These are phyloP conservation scores for Nakazawaea sp. DNA, from an alignment of 805 yeast genomes.

Conservation along the genomic window DNA sequence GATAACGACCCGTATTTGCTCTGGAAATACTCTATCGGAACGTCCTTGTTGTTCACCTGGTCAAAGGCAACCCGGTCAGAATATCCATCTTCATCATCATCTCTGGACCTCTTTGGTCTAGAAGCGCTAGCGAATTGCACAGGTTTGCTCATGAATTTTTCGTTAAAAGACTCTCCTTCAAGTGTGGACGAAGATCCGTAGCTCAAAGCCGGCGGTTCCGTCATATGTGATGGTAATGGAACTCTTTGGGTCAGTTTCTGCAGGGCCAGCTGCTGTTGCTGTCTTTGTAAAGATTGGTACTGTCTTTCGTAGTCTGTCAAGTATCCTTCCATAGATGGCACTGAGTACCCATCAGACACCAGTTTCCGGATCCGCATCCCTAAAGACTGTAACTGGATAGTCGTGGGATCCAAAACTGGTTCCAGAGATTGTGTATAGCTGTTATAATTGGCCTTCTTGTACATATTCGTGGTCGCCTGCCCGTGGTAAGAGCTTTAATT, in stretches of 20 bases:
- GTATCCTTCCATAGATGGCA: conserved; percentile 12
- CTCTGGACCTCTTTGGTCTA: conserved; percentile 5
- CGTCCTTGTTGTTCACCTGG: conserved; percentile 13
- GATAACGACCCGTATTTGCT: conserved; percentile 36
- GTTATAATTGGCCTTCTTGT: conserved; percentile 6
- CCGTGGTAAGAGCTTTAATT: no score
- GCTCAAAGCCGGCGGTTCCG: conserved; percentile 37
- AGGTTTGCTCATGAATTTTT: conserved; percentile 1
- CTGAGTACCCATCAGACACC: conserved; percentile 51
- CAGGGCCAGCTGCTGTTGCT: conserved; percentile 12
- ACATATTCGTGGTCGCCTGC: conserved; percentile 2
- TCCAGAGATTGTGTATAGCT: not conserved
- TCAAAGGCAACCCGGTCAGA: conserved; percentile 3
- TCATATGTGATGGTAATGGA: conserved; percentile 33
- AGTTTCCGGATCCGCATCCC: conserved; percentile 72
- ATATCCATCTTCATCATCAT: conserved; percentile 2
- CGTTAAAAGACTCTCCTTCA: conserved; percentile 9
- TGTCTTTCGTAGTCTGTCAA: conserved; percentile 14
- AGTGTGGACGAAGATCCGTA: conserved; percentile 38
- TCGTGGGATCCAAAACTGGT: conserved; percentile 18
- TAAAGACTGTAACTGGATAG: conserved; percentile 40
- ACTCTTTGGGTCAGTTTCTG: conserved; percentile 21
- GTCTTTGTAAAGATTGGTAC: no score
- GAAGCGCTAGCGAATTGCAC: not conserved
- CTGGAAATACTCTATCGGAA: conserved; percentile 19